Base-by-base conservation (phyloP, 768 basidiomycete genomes). In the Lactarius psammicola region DNA sequence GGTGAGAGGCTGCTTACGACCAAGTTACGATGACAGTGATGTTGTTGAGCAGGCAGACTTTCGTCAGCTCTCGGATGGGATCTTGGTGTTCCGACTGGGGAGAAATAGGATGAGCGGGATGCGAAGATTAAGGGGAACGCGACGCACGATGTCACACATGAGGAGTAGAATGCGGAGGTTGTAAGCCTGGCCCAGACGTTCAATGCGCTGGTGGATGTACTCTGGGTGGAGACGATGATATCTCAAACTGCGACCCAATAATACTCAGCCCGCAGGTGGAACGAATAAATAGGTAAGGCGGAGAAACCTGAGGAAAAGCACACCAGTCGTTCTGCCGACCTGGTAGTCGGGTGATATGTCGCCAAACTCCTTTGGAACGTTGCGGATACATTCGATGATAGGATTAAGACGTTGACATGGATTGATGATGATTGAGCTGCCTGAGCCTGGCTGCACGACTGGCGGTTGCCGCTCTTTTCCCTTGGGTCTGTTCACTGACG, bases 141-240 rank as follows among this genome's bases (percentile, higher is more conserved):
- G 17, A 78, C 93, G 73, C 71, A 95, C 96, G 59, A 96, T 85
- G 77, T 99, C 97, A 73, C 92, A 98, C 70, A 95, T 80, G 55
- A 98, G 82, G 28, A 99, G 84, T 34, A 98, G 79, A 62, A 99
- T 84, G 56, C 97, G 80, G 18, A 98, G 82, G 66, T 84, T 90
- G 75, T 94, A 98, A 2, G 86, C 84, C 40, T 82, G 83, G 4
- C 89, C 91, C 23, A 99, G 85, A 70, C 87, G 89, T 71, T 94
- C 90, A 65, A 99, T 94, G 15, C 97, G 88, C 59, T 84, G 84
- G 74, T 94, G 92, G 63, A 99, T 88, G 74, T 99, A 99, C 76
- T 98, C 97, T 17, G 97, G 97, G 75, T 98, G 97, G 17, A 99
- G 84, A 59, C 95, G 90, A 72, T 98, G 95, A 71, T 98, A 98